Evolutionary conservation across 805 yeast species (phyloP), one percentile per base, ranked within the genome.

Genomic region (Suhomyces pyralidae): DNA sequence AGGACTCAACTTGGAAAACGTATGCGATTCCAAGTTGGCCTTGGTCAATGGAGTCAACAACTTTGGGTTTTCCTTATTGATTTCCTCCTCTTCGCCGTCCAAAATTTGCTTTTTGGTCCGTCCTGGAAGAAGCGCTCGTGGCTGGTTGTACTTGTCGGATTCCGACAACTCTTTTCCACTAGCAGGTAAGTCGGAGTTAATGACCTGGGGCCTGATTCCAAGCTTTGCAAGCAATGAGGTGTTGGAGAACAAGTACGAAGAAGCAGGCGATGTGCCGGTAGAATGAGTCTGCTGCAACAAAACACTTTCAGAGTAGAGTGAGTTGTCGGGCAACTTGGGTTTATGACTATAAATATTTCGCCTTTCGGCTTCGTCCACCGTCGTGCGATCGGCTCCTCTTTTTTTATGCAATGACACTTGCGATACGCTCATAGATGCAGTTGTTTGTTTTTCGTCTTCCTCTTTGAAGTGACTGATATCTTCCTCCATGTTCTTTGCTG

Each of bases 401-500:
- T 42, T 28, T 44, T 17, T 28, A 26, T 36, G 19, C 25, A 30
- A 45, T 25, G 22, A n/a, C 14, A 20, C 17, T 15, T 45, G 28
- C 5, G 36, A n/a, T 15, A 36, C 8, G 5, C 12, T 9, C 20
- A 17, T 15, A n/a, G 25, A 20, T 17, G 38, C 19, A 7, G n/a
- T 15, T 17, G 15, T 26, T 5, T 10, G 15, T 24, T 24, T 46
- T 5, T 58, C 62, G 26, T 63, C 64, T 22, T 61, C 65, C 40
- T 59, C 60, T 20, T 59, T 54, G 51, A 40, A 62, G 34, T 65
- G 60, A 45, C 54, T 51, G 20, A 59, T 52, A 45, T 83, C 89
- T 56, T 80, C 79, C 52, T 83, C 86, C 14, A 82, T 68, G 36
- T 76, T 79, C 56, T 77, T 81, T 2, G 86, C 87, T 54, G 82